phyloP scores from a whole-genome alignment of 768 basidiomycete genomes.

The Tricholoma matsutake region DNA sequence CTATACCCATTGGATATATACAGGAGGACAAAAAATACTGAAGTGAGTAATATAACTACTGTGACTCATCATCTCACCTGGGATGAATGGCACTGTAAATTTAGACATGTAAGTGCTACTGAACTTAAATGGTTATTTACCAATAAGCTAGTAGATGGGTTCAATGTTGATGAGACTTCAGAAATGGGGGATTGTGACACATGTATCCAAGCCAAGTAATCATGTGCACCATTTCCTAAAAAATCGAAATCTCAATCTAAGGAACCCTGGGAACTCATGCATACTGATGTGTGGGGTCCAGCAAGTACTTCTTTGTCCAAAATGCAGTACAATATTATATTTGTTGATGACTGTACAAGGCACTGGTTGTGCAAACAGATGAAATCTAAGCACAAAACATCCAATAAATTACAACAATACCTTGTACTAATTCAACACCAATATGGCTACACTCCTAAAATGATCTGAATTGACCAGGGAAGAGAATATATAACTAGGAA shows the following conservation, averaged over 20 bases:
- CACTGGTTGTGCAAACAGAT: too few species aligned
- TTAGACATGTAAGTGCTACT: neutral
- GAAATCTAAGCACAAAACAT: neutral
- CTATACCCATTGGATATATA: neutral
- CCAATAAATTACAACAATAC: neutral
- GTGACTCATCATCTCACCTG: neutral
- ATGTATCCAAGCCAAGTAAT: too few species aligned
- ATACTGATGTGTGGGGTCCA: too few species aligned
- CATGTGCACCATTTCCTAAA: neutral
- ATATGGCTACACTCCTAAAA: too few species aligned
- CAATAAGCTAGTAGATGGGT: conserved; percentile 25
- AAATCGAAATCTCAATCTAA: neutral
- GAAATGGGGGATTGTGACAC: conserved; percentile 18
- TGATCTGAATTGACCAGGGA: too few species aligned
- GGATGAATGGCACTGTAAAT: neutral
- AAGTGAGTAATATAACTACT: neutral
- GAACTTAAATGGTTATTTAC: conserved; percentile 17
- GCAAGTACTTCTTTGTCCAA: too few species aligned
- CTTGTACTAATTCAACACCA: neutral
- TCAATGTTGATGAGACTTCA: conserved; percentile 17
- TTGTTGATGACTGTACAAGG: too few species aligned
- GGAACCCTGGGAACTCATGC: too few species aligned
- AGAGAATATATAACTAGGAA: too few species aligned
- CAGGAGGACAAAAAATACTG: neutral
- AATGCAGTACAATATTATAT: too few species aligned